Percentiles rank a stretch among this genome's conserved stretches.
Evolutionary conservation across 371 early-diverging fungal genomes (phyloP).

Genomic region (Lichtheimia hyalospora): DNA sequence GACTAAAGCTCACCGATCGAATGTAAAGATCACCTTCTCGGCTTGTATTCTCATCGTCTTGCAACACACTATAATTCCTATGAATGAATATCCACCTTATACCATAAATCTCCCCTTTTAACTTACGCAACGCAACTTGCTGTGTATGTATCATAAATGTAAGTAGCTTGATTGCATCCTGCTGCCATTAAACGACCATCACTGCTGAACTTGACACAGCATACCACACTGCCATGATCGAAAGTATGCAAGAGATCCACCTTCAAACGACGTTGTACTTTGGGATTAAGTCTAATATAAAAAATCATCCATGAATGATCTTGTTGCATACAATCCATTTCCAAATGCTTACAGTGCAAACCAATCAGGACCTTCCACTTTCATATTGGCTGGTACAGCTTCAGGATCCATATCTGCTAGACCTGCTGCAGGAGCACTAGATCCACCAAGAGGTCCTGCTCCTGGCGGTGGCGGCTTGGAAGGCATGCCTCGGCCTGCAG

Average conservation of each 20-base stretch:
- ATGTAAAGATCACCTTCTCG: constrained; percentile 82
- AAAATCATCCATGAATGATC: not conserved
- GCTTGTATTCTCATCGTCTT: constrained; percentile 68
- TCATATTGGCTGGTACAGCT: constrained; percentile 74
- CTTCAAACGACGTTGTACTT: constrained; percentile 63
- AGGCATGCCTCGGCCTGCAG: constrained; percentile 16
- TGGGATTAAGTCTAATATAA: constrained; percentile 64
- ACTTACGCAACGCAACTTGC: constrained; percentile 74
- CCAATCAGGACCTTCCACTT: constrained; percentile 89
- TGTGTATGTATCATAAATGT: constrained; percentile 81
- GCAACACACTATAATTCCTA: constrained; percentile 56
- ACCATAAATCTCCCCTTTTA: not conserved
- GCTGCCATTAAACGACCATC: constrained; percentile 91
- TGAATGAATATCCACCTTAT: not conserved
- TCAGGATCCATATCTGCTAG: constrained; percentile 34
- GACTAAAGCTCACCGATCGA: constrained; percentile 94
- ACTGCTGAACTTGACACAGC: constrained; percentile 91
- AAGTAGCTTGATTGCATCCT: constrained; percentile 88
- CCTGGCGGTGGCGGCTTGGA: constrained; percentile 17
- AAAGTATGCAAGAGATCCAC: constrained; percentile 83
- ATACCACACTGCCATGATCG: constrained; percentile 87
- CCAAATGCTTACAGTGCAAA: constrained; percentile 62
- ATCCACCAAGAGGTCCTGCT: constrained; percentile 18
- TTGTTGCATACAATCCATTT: not conserved
- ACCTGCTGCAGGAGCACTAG: constrained; percentile 6